A percentile compares a stretch with the other conserved stretches of the same genome.
phyloP scores from a whole-genome alignment of 306 rosid genomes.

The Comarum palustre region DNA sequence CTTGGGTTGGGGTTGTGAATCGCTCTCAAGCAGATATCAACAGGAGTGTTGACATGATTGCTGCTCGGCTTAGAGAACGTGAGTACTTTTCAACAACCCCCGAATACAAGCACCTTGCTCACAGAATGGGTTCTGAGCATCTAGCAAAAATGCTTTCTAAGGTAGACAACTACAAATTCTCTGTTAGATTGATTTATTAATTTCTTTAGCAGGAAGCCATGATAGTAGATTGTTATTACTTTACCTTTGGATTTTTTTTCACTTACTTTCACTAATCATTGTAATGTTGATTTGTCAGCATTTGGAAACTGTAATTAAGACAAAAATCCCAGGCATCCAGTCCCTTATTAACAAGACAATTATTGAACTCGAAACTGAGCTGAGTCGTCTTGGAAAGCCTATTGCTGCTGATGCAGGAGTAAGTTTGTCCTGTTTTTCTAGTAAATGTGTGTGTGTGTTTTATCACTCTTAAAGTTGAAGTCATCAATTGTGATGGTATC shows the following conservation, averaged over 20 bases:
- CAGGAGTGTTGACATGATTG: constrained; percentile 96
- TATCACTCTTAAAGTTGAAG: neutral
- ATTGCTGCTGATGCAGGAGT: constrained; percentile 88
- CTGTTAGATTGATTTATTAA: neutral
- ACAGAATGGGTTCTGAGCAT: constrained; percentile 95
- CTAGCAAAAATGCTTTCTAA: constrained; percentile 88
- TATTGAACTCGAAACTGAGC: constrained; percentile 82
- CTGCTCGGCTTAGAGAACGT: constrained; percentile 89
- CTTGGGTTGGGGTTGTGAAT: constrained; percentile 94
- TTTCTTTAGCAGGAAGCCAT: constrained; percentile 5
- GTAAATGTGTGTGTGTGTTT: neutral
- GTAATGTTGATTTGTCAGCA: constrained; percentile 54
- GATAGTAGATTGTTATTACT: neutral
- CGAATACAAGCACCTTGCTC: constrained; percentile 85
- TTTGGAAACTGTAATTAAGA: constrained; percentile 92
- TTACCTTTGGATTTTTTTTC: neutral
- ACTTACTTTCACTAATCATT: neutral
- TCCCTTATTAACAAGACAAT: constrained; percentile 82
- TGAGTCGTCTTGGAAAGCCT: constrained; percentile 87
- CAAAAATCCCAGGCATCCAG: constrained; percentile 90
- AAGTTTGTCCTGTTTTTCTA: constrained; percentile 33
- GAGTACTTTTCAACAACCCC: constrained; percentile 74
- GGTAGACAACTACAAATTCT: constrained; percentile 40
- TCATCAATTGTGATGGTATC: neutral
- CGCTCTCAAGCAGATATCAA: constrained; percentile 89